Conservation (phyloP, 805 yeast species). For the Yamadazyma sp. region DNA sequence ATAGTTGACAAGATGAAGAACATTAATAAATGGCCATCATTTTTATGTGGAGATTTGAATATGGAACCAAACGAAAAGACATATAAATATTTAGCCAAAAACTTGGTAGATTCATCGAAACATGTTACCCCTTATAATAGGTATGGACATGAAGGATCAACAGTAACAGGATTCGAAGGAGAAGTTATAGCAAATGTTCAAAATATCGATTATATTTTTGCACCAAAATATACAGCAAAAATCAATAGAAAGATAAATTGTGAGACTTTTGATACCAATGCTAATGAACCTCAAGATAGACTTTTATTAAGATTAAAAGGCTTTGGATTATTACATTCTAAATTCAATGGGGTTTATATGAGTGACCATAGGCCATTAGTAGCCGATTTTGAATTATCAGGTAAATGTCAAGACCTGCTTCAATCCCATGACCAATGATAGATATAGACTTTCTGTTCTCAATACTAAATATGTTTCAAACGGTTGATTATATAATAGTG, state of each 20-base stretch:
- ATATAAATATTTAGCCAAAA: constrained; percentile 12
- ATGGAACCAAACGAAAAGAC: constrained; percentile 17
- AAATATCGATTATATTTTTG: constrained; percentile 32
- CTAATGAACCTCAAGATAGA: constrained; percentile 10
- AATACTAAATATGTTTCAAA: no score
- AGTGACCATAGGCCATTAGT: constrained; percentile 37
- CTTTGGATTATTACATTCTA: constrained; percentile 31
- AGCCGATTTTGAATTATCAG: constrained; percentile 20
- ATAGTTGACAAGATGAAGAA: constrained; percentile 24
- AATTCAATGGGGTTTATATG: constrained; percentile 29
- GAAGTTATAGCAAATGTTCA: constrained; percentile 25
- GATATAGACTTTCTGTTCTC: no score
- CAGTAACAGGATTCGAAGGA: constrained; percentile 34
- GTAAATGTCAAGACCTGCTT: background rate
- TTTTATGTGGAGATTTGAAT: constrained; percentile 30
- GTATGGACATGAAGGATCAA: constrained; percentile 27
- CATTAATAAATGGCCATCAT: constrained; percentile 30
- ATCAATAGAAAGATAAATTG: constrained; percentile 13
- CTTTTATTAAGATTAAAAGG: constrained; percentile 18
- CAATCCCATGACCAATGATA: no score
- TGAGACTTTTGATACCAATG: constrained; percentile 3
- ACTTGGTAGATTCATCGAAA: constrained; percentile 17
- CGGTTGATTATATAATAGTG: no score
- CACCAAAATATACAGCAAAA: constrained; percentile 20
- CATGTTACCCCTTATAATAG: constrained; percentile 20